Evolutionary conservation across 306 rosid genomes (phyloP).

Genomic region (Cicer yamashitae): DNA sequence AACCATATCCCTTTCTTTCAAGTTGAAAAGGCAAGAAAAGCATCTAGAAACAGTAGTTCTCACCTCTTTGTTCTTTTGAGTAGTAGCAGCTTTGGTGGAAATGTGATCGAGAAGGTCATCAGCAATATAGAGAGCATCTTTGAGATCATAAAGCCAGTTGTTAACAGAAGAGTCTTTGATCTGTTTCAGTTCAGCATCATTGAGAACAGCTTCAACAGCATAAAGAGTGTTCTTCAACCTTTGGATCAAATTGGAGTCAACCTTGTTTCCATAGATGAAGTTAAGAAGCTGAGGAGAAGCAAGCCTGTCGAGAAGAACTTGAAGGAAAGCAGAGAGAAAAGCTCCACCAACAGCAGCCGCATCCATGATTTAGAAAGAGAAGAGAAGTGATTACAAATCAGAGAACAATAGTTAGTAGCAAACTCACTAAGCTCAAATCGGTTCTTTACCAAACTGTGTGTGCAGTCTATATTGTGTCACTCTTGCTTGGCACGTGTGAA

Average conservation of each 20-base stretch:
- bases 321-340: constrained; percentile 2
- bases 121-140: constrained; percentile 35
- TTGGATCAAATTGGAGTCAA: background rate
- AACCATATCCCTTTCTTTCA: no score
- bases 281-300: background rate
- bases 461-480: no score
- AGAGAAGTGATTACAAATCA: background rate
- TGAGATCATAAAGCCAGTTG: constrained; percentile 46
- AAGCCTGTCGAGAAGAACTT: constrained; percentile 4
- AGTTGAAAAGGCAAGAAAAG: no score
- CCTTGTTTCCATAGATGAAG: background rate
- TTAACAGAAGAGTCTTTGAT: constrained; percentile 24
- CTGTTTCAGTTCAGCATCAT: constrained; percentile 51
- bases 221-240: constrained; percentile 27
- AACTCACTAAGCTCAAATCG: no score
- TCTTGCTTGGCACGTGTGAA: no score
- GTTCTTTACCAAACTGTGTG: no score
- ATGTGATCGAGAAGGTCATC: constrained; percentile 1
- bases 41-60: no score
- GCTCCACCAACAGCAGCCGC: background rate
- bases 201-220: constrained; percentile 24
- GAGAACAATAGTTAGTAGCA: no score
- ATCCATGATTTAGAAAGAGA: background rate
- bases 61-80: background rate
- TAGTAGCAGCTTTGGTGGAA: constrained; percentile 20